Conservation (phyloP, 192 early-diverging fungal species). For the Backusella circina region DNA sequence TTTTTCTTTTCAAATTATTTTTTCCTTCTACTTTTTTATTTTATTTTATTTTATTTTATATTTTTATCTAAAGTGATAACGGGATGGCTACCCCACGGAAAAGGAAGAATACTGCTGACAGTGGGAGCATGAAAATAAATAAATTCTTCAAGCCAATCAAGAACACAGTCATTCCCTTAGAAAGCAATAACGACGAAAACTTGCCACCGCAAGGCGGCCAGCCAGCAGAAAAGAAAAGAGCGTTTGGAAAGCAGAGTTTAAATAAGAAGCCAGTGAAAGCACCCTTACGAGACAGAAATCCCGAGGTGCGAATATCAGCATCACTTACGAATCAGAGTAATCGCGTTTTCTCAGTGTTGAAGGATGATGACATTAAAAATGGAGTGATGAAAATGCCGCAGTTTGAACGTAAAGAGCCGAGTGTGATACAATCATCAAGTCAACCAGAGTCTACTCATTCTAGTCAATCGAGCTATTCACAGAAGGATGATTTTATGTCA, state of each 20-base stretch:
- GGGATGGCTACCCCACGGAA: neutral
- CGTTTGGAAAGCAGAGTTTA: neutral
- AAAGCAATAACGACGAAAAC: neutral
- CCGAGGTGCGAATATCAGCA: neutral
- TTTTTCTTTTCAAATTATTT: neutral
- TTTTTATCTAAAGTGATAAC: neutral
- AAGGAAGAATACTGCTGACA: neutral
- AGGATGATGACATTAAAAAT: neutral
- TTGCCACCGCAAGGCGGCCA: neutral
- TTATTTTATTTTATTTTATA: no score
- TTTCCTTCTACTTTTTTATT: neutral
- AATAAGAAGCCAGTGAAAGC: neutral
- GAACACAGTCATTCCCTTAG: neutral
- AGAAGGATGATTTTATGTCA: neutral
- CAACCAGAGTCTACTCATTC: neutral
- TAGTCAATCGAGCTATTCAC: neutral
- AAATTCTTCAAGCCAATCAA: neutral
- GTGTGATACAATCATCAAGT: neutral
- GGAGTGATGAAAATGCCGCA: neutral
- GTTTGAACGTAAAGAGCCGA: neutral
- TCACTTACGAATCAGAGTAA: neutral
- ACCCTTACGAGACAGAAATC: neutral
- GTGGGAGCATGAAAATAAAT: neutral
- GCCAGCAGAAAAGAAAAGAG: neutral
- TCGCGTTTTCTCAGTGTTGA: neutral